Base-by-base conservation (phyloP, 2,329 filamentous ascomycete genomes). In the Gremmenia infestans region DNA sequence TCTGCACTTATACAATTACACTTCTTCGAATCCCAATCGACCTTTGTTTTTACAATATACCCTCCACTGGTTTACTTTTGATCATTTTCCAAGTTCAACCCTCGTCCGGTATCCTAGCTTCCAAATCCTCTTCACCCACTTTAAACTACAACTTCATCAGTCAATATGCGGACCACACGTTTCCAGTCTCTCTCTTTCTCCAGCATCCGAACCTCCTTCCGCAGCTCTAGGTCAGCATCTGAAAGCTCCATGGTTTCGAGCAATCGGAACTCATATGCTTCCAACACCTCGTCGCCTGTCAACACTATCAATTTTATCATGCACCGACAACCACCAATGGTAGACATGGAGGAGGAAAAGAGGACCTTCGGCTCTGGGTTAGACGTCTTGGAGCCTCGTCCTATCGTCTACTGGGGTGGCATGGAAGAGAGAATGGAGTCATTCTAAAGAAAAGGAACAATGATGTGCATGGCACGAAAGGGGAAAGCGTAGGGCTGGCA, bases 401-500 rank as follows among this genome's bases (percentile, higher is more conserved):
- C 83, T 11, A 75, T 84, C 37, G 80, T 84, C 52, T 85, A 83
- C 71, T 86, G 82, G 78, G 81, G 79, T 61, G 81, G 83, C 40
- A 69, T 86, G 48, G 82, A 85, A 70, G 82, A 85, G 72, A 76
- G 81, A 52, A 82, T 85, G 68, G 63, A 63, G 11, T 64, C 60
- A 22, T 55, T 63, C 25, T 65, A 62, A 56, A 58, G n/a, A 17
- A 5, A 19, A 23, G 14, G 17, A 17, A 39, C 19, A 37, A 50
- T 12, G 32, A 47, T 5, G 19, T 22, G 22, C 12, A 37, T 36
- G 17, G 37, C 36, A 35, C 42, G 5, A 37, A 39, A 45, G 36
- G 22, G 25, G 37, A 46, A 51, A 22, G 22, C 12, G 25, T 12
- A 49, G 14, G 9, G 15, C 6, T 22, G 39, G 12, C 36, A 43